Evolutionary conservation across 495 filamentous ascomycete species (phyloP), one percentile per base, ranked within the genome.

Genomic region (Mycothermus thermophilus): DNA sequence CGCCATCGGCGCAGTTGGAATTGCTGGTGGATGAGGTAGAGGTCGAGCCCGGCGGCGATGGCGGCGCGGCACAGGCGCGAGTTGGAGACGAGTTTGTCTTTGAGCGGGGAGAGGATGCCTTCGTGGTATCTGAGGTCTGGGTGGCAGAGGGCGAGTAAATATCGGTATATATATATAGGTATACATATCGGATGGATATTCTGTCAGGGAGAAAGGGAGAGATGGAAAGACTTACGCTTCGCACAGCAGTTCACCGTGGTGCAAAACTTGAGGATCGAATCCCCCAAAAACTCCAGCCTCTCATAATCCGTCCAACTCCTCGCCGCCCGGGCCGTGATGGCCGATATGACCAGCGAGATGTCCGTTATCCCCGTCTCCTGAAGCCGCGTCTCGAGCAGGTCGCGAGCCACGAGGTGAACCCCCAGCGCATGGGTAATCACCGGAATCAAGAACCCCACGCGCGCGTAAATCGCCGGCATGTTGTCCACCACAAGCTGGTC

Each of bases 251-350:
- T 72, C 16, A 80, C 54, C 3, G 76, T 77, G 0, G 78, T 71
- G 15, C 71, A 71, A 27, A 77, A 71, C 47, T 96, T 96, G n/a
- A 97, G 66, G 7, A 93, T 66, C 0, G 72, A 70, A 44, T 97
- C 90, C 0, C 90, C 90, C 0, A 95, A 62, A 47, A 93, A 93
- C 53, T 97, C 90, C 1, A 92, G 64, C 15, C 80, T 67, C 44
- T 97, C 81, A 49, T 97, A 97, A 40, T 95, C 69, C 0, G 62
- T 71, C 3, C 44, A 43, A 27, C 76, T 74, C 8, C 59, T 50
- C 0, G 83, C 72, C 1, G 67, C 62, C 0, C 79, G 75, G 1
- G 82, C 63, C 20, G 64, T 80, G 34, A 92, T 77, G 1, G 88
- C 86, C 6, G 71, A 79, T n/a, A 76, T 44, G 3, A 95, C 57